Percentiles rank a stretch among this genome's conserved stretches.
phyloP scores from a whole-genome alignment of 108 stramenopile genomes.

The Pseudonitzschia multiseries region DNA sequence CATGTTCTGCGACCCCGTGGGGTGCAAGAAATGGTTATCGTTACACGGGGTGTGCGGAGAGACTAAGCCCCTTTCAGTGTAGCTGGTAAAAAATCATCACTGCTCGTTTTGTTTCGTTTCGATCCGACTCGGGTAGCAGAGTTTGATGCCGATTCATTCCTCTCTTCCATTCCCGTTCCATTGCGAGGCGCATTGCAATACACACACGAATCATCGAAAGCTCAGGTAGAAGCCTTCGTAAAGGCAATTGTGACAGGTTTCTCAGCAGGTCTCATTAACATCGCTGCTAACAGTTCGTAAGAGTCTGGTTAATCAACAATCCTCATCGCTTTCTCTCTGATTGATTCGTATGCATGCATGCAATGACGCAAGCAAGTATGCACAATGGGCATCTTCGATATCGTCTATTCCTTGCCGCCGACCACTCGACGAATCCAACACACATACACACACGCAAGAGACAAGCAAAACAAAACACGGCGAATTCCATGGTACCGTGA shows the following conservation, averaged over 20 bases:
- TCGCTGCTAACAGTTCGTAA: background rate
- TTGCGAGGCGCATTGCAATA: no score
- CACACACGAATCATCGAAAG: background rate
- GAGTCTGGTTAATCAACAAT: conserved; percentile 22
- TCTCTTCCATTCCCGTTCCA: no score
- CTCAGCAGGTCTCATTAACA: conserved; percentile 3
- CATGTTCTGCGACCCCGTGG: conserved; percentile 13
- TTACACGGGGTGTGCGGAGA: conserved; percentile 10
- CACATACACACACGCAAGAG: no score
- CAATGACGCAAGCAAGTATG: no score
- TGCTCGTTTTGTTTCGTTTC: background rate
- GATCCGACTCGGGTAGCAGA: background rate
- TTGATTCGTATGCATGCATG: background rate
- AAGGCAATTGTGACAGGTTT: conserved; percentile 12
- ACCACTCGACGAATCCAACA: background rate
- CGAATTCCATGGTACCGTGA: background rate
- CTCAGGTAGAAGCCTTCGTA: background rate
- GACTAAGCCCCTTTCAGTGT: conserved; percentile 19
- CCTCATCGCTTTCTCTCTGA: background rate
- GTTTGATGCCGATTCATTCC: background rate
- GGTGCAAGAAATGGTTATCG: conserved; percentile 13
- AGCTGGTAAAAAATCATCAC: conserved; percentile 17
- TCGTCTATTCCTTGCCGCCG: no score
- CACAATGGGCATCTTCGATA: no score
- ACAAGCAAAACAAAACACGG: no score